Conservation (phyloP, 2,329 filamentous ascomycete species). For the Cladosporium sp. region DNA sequence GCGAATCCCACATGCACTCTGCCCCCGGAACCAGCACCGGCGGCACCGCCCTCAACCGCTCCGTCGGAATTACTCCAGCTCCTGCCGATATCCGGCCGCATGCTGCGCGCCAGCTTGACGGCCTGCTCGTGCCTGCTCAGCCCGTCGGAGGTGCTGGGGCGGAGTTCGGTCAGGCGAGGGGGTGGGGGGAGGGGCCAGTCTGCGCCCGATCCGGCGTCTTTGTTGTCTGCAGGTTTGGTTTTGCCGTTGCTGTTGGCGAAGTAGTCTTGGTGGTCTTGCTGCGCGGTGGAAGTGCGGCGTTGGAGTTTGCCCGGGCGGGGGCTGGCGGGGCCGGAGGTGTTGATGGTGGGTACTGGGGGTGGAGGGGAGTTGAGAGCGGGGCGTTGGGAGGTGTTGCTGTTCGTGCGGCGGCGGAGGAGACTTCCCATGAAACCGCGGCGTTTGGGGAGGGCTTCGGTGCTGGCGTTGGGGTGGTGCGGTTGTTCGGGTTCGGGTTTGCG, state of each 20-base stretch:
- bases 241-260: conserved; percentile 8
- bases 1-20: conserved; percentile 10
- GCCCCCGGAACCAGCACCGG: not conserved
- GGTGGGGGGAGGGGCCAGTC: conserved; percentile 47
- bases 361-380: conserved; percentile 20
- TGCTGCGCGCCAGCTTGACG: conserved; percentile 19
- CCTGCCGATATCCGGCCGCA: conserved; percentile 21
- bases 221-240: not conserved
- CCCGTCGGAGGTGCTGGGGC: conserved; percentile 32
- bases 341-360: conserved; percentile 9
- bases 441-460: conserved; percentile 13
- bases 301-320: conserved; percentile 36
- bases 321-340: conserved; percentile 38
- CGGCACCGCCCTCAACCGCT: conserved; percentile 4
- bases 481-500: conserved; percentile 23
- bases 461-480: not conserved
- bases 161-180: conserved; percentile 12
- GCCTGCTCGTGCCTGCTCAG: conserved; percentile 22
- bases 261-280: conserved; percentile 3
- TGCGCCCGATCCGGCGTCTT: too few relatives aligned
- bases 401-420: conserved; percentile 31
- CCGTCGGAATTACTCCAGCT: conserved; percentile 16
- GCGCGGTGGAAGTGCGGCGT: conserved; percentile 22
- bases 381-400: conserved; percentile 22
- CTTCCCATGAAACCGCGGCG: conserved; percentile 32